Conservation (phyloP, 139 green algal genomes). For the Nannochloris sp. region DNA sequence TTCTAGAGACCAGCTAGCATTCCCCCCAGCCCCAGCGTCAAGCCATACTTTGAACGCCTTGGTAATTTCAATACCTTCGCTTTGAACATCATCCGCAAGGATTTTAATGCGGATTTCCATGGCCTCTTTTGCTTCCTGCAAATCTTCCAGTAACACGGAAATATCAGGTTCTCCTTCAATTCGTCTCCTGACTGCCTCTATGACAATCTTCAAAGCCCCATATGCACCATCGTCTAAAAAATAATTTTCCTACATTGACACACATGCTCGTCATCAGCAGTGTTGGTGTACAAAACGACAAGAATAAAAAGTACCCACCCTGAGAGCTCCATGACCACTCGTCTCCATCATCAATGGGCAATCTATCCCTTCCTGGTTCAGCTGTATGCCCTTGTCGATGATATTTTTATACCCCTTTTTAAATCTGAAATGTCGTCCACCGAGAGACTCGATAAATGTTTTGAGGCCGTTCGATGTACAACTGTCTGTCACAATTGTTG, state of each 20-base stretch:
- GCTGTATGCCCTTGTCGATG: constrained; percentile 79
- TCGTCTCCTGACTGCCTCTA: constrained; percentile 59
- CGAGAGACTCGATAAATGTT: constrained; percentile 71
- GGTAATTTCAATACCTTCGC: constrained; percentile 43
- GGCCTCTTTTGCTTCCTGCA: constrained; percentile 62
- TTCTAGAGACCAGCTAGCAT: constrained; percentile 52
- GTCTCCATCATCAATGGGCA: constrained; percentile 96
- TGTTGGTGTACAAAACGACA: background rate
- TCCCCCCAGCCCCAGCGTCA: constrained; percentile 21
- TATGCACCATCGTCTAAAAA: constrained; percentile 92
- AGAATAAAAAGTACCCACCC: constrained; percentile 11
- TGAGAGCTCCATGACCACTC: constrained; percentile 73
- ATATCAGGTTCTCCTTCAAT: constrained; percentile 46
- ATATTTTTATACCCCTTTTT: constrained; percentile 95
- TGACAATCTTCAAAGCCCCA: constrained; percentile 81
- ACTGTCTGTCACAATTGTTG: constrained; percentile 90
- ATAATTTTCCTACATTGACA: constrained; percentile 65
- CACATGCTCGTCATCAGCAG: background rate
- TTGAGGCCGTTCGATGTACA: constrained; percentile 85
- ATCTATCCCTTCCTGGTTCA: constrained; percentile 66
- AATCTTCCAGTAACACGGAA: constrained; percentile 55
- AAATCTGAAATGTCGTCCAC: constrained; percentile 75
- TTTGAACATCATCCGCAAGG: constrained; percentile 48
- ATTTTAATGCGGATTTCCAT: constrained; percentile 52
- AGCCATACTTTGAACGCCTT: constrained; percentile 45